A percentile compares a stretch with the other conserved stretches of the same genome.
Evolutionary conservation across 2,329 filamentous ascomycete species (phyloP).

Genomic region (Pseudogymnoascus sp.): DNA sequence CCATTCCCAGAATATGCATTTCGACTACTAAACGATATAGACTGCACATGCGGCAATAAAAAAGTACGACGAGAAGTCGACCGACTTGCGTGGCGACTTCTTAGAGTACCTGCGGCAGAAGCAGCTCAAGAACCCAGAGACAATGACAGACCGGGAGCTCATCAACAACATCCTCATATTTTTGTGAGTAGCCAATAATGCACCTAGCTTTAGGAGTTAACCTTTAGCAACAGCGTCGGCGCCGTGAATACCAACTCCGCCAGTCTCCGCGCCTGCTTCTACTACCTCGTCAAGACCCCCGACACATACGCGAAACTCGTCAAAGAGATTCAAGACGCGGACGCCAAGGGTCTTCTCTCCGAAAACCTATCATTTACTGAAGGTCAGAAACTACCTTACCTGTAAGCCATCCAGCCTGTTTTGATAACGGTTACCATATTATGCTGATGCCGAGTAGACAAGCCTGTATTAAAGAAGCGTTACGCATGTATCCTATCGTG

Average conservation of each 20-base stretch:
- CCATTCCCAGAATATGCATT: background rate
- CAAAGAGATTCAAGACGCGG: constrained; percentile 31
- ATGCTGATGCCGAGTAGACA: background rate
- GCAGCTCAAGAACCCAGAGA: constrained; percentile 15
- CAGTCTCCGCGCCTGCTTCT: constrained; percentile 27
- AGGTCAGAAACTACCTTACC: constrained; percentile 33
- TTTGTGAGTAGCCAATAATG: background rate
- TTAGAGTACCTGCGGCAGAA: too few species aligned
- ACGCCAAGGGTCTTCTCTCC: constrained; percentile 11
- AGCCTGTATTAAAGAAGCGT: constrained; percentile 27
- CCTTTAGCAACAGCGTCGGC: background rate
- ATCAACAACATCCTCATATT: constrained; percentile 16
- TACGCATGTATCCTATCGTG: constrained; percentile 7
- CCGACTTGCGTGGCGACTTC: background rate
- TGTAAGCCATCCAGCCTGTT: constrained; percentile 25
- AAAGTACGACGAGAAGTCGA: background rate
- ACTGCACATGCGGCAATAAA: background rate
- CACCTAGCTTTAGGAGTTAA: background rate
- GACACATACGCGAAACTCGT: constrained; percentile 28
- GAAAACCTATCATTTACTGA: constrained; percentile 23
- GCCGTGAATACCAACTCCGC: constrained; percentile 28
- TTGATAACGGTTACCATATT: too few species aligned
- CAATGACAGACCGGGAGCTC: constrained; percentile 23
- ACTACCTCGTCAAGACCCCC: constrained; percentile 24
- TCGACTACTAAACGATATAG: background rate